phyloP scores from a whole-genome alignment of 768 basidiomycete genomes.

The Mycena crocata region DNA sequence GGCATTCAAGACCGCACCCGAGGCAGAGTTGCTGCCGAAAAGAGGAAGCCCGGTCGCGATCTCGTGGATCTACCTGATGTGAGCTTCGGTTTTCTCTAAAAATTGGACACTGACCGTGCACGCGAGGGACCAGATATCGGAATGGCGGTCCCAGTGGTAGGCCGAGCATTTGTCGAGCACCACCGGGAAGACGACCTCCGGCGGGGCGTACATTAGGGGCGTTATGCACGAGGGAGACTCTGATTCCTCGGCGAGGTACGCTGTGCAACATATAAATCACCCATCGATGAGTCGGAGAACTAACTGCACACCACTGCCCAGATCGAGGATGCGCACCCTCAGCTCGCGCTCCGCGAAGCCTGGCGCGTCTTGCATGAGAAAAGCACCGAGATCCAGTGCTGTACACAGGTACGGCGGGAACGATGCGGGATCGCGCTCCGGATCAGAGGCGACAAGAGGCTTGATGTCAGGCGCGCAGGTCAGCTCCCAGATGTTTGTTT shows the following conservation, averaged over 20 bases:
- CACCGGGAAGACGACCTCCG: neutral
- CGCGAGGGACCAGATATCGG: constrained; percentile 4
- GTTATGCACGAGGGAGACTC: neutral
- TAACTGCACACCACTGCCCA: constrained; percentile 1
- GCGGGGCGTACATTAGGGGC: neutral
- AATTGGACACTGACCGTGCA: neutral
- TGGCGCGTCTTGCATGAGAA: neutral
- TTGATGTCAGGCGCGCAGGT: neutral
- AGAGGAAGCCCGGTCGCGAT: neutral
- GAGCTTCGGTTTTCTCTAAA: neutral
- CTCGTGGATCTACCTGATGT: neutral
- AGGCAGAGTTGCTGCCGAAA: too few relatives aligned
- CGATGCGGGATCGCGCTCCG: neutral
- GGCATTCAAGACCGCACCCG: neutral
- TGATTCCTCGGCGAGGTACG: neutral
- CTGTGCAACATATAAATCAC: neutral
- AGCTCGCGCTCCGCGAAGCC: neutral
- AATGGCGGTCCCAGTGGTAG: neutral
- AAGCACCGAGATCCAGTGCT: neutral
- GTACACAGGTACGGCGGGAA: neutral
- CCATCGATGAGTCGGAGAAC: neutral
- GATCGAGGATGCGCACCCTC: neutral
- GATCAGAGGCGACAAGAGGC: neutral
- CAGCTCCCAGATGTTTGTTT: neutral
- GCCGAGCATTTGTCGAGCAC: neutral